Base-by-base conservation (phyloP, 164 flowering plant species). In the Taxillus chinensis region DNA sequence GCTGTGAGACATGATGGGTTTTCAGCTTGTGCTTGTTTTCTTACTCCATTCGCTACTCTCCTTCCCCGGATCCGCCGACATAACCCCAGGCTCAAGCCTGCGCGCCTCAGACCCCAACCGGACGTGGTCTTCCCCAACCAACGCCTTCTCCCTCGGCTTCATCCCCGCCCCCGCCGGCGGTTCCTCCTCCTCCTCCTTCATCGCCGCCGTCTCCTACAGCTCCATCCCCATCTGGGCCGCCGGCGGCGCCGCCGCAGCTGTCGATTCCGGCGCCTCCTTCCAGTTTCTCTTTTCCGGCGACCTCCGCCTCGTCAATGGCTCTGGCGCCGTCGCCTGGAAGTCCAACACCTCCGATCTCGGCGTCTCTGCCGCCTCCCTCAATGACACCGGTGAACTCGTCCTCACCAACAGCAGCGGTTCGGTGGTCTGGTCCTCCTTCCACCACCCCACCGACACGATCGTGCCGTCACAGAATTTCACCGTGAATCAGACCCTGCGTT, bases 371-470 rank as follows among this genome's bases (percentile, higher is more conserved):
- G 87, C 84, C 2, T 3, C 68, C 8, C 46, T 85, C 8, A 71
- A 73, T 5, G 84, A 82, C 41, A 57, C 78, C 11, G 90, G 90
- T 54, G 69, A 82, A 27, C 61, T 85, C 4, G 58, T 68, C 1
- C 80, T 84, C 14, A 45, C 11, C 3, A 83, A 79, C 67, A 67
- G 73, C 13, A 61, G 70, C 12, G 63, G 7, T 17, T 1, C 70
- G 6, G 75, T 81, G 6, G 75, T 81, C 10, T 85, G 90, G 87
- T 74, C 84, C 6, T 56, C 71, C n/a, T 85, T 85, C 55, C 79
- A 78, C 27, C 14, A 81, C 64, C 90, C 90, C 0, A 76, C 84
- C 39, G 85, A 85, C 57, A 72, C 84, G 3, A 60, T 85, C 39
- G 70, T 85, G 14, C 82, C 83, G 2, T 8, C 63, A 1, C 85